A percentile compares a stretch with the other conserved stretches of the same genome.
Evolutionary conservation across 1,139 yeast species (phyloP).

Genomic region (Geotrichum restrictum): DNA sequence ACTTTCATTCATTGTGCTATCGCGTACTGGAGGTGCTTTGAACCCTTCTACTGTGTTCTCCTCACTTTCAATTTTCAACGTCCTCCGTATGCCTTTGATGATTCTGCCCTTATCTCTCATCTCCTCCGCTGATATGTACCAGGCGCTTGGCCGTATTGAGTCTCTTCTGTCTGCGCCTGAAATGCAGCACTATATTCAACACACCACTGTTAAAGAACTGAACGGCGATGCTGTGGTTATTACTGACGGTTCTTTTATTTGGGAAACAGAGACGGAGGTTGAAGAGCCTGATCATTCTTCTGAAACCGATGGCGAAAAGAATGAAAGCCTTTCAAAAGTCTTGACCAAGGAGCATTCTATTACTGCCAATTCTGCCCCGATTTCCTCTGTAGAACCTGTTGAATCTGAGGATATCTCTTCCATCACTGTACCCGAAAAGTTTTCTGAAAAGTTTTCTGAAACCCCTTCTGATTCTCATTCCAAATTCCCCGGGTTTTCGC

Average conservation of each 20-base stretch:
- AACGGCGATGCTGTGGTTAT: slow-evolving; percentile 48
- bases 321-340: slow-evolving; percentile 10
- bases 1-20: slow-evolving; percentile 68
- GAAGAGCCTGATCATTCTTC: slow-evolving; percentile 25
- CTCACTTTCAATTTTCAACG: slow-evolving; percentile 69
- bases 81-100: slow-evolving; percentile 65
- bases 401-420: slow-evolving; percentile 36
- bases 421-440: slow-evolving; percentile 2
- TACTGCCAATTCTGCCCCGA: slow-evolving; percentile 27
- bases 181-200: slow-evolving; percentile 32
- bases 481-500: slow-evolving; percentile 44
- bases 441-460: slow-evolving; percentile 31
- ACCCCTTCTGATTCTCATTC: slow-evolving; percentile 24
- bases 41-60: slow-evolving; percentile 75
- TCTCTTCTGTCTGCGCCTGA: slow-evolving; percentile 49
- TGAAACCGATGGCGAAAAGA: slow-evolving; percentile 2
- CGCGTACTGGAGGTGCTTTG: slow-evolving; percentile 52
- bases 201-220: slow-evolving; percentile 32
- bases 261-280: slow-evolving; percentile 53
- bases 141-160: slow-evolving; percentile 60
- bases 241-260: slow-evolving; percentile 52
- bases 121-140: slow-evolving; percentile 61
- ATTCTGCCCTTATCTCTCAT: slow-evolving; percentile 65
- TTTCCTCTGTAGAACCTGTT: slow-evolving; percentile 38
- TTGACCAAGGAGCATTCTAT: slow-evolving; percentile 32